Evolutionary conservation across 352 stramenopile species (phyloP), one percentile per base, ranked within the genome.

Genomic region (Globisporangium solare): DNA sequence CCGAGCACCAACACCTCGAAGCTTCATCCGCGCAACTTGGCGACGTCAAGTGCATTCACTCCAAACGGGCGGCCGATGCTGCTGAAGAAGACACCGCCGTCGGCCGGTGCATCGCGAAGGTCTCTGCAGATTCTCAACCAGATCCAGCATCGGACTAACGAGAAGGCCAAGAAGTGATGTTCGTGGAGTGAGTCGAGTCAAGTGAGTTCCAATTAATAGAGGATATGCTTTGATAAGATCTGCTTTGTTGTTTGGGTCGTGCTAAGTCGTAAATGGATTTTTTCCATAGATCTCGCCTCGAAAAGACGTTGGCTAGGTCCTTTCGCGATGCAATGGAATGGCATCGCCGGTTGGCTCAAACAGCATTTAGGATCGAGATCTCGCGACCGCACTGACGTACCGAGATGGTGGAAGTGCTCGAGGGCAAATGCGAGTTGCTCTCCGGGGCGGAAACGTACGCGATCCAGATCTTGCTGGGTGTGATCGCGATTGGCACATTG

Each of bases 51-150:
- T 22, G 46, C 55, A 8, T 63, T 73, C 27, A 85, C 74, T 17
- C 74, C 74, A 10, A 85, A 54, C 8, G 64, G 59, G 0, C 70
- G 64, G 11, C 60, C 49, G 15, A 56, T 61, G 60, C 65, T 70
- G 6, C 50, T 79, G 42, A 81, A 75, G 62, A 79, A 78, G 66
- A 88, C 82, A 54, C 82, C 79, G 6, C 79, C 79, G 39, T 84
- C 77, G 5, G 82, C 76, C 0, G 79, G 79, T 12, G 73, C 83
- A 1, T 94, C 83, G 21, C 60, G 79, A 12, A 64, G 83, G 37
- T 90, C 81, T 31, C 70, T 94, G 18, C 83, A 94, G 58, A 94
- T 94, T 52, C 64, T 94, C 24, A 94, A 83, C 65, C 76, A 92
- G 55, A 90, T 94, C 51, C 75, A 84, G 56, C 74, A 87, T 67